Evolutionary conservation across 805 yeast species (phyloP), one percentile per base, ranked within the genome.

Genomic region (Danielia reshetovae): DNA sequence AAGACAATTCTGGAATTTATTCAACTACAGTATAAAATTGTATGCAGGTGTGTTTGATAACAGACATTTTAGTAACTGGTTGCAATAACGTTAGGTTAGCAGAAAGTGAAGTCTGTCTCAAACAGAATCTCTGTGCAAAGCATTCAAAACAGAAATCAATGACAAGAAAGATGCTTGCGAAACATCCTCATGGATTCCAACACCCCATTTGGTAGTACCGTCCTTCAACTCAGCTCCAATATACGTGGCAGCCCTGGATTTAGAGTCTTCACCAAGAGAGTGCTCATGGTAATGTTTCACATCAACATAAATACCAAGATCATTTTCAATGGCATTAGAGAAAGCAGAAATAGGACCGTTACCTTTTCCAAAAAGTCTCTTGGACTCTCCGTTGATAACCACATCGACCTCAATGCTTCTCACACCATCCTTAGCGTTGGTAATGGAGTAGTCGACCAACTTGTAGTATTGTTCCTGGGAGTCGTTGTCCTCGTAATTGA

Each of bases 161-260:
- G 90, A 76, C 48, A 74, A 72, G 51, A 85, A 75, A 5, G 95
- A 80, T 30, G 96, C 93, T 53, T 81, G 82, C 17, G 95, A 81
- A 35, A 85, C 93, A 62, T 89, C 95, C 61, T 81, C 90, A 56
- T 86, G 81, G 42, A 87, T 78, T 54, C 96, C 97, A 39, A 89
- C 89, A 63, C 97, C 97, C 96, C 96, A 89, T 50, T 59, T 59
- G 40, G 61, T 52, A 5, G 39, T 23, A 3, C 48, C 48, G 14
- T 42, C 42, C 2, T 31, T 22, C 19, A 43, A 34, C 14, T 40
- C 30, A 2, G 51, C 49, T 22, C 69, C 68, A 46, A 77, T 74
- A 50, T 80, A 85, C n/a, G 90, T 75, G 10, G 84, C 93, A 34
- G 95, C 95, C 57, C 75, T 73, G 34, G 85, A 70, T 38, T 71